These are phyloP conservation scores for Colletotrichum horii DNA, from an alignment of 2,329 filamentous ascomycete genomes.

Conservation along the genomic window DNA sequence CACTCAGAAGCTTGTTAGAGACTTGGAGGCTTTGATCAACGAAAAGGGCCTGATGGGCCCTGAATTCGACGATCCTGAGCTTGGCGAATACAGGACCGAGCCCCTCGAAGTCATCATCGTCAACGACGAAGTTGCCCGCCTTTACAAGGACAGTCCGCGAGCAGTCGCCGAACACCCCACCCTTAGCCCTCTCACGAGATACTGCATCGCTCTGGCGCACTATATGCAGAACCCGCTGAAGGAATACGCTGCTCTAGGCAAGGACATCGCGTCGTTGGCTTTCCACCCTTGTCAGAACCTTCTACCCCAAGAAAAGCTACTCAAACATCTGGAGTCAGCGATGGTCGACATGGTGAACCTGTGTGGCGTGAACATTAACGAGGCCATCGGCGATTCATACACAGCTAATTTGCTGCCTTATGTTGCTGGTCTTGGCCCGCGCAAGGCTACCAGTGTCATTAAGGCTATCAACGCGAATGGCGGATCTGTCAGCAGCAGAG, in stretches of 20 bases:
- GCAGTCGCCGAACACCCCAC: conserved; percentile 82
- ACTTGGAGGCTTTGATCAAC: conserved; percentile 79
- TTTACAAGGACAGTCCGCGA: conserved; percentile 90
- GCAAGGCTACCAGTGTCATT: conserved; percentile 78
- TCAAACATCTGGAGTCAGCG: conserved; percentile 88
- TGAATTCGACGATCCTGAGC: conserved; percentile 82
- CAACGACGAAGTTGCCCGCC: conserved; percentile 95
- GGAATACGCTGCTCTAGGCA: conserved; percentile 92
- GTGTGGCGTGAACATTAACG: conserved; percentile 93
- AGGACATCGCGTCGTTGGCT: conserved; percentile 82
- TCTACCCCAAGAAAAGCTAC: conserved; percentile 84
- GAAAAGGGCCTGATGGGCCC: conserved; percentile 79
- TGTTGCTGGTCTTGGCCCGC: conserved; percentile 86
- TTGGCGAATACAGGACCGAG: conserved; percentile 76
- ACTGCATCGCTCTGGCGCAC: conserved; percentile 86
- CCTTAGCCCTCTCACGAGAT: conserved; percentile 78
- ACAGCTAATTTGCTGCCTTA: conserved; percentile 89
- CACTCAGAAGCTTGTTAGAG: conserved; percentile 81
- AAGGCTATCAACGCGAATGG: conserved; percentile 91
- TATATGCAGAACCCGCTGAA: conserved; percentile 97
- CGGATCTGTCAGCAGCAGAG: conserved; percentile 81
- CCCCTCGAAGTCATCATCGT: conserved; percentile 87
- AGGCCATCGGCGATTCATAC: conserved; percentile 81
- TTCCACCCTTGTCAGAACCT: conserved; percentile 93
- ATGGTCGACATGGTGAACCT: conserved; percentile 99